Evolutionary conservation across 106 monocot species (phyloP).

Genomic region (Hemerocallis citrina): DNA sequence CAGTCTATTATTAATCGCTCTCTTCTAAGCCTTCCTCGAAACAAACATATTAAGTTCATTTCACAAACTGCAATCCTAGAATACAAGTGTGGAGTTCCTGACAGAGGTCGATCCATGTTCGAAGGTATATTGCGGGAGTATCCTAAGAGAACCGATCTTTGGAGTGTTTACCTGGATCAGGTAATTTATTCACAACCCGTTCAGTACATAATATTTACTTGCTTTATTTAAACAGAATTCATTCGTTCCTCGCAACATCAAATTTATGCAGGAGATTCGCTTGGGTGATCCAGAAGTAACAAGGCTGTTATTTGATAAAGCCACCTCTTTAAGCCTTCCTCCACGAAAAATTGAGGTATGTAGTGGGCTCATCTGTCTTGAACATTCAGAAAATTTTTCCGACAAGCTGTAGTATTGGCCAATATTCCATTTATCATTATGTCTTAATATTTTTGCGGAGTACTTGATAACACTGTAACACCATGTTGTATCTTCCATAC

Average conservation of each 20-base stretch:
- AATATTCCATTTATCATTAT: no score
- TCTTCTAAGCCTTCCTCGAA: conserved; percentile 55
- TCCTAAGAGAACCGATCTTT: conserved; percentile 89
- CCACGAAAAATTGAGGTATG: conserved; percentile 92
- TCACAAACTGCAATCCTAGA: conserved; percentile 77
- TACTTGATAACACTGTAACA: no score
- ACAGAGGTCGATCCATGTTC: conserved; percentile 67
- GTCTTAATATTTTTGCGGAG: no score
- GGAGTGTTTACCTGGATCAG: conserved; percentile 96
- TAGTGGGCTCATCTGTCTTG: no score
- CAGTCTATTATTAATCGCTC: conserved; percentile 68
- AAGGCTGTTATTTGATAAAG: conserved; percentile 81
- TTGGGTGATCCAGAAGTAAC: conserved; percentile 63
- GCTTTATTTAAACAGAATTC: neutral
- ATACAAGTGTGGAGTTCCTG: conserved; percentile 64
- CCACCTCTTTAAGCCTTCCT: conserved; percentile 70
- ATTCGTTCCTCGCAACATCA: neutral
- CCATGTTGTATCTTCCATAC: no score
- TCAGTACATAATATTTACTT: neutral
- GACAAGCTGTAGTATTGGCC: no score
- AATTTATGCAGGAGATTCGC: conserved; percentile 60
- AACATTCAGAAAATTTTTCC: no score
- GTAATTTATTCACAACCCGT: conserved; percentile 18
- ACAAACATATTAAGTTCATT: conserved; percentile 88
- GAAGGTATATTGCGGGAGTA: conserved; percentile 71